phyloP scores from a whole-genome alignment of 495 filamentous ascomycete genomes.

The Xylaria palmicola region DNA sequence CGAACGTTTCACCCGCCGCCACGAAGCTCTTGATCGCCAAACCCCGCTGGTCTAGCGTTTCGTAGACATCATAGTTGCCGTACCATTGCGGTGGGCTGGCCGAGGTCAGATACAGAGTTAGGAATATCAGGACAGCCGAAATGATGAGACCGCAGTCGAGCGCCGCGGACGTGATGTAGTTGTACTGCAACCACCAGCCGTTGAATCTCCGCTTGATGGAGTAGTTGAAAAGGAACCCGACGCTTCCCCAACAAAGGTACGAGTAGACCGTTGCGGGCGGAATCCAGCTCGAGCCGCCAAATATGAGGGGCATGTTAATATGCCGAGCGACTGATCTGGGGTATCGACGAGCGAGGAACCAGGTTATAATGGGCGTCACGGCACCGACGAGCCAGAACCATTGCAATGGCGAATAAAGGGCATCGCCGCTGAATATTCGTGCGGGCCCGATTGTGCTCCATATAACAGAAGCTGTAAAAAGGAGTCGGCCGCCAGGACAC shows the following conservation, averaged over 20 bases:
- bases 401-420: constrained; percentile 62
- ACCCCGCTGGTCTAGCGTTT: constrained; percentile 38
- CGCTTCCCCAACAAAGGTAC: constrained; percentile 68
- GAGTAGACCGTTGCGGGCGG: constrained; percentile 66
- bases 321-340: constrained; percentile 56
- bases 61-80: constrained; percentile 53
- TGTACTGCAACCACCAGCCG: constrained; percentile 78
- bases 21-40: constrained; percentile 36
- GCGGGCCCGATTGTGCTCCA: constrained; percentile 54
- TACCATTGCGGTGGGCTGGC: constrained; percentile 62
- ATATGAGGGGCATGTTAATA: constrained; percentile 65
- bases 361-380: constrained; percentile 57
- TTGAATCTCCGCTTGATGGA: constrained; percentile 59
- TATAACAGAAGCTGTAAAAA: constrained; percentile 59
- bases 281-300: constrained; percentile 59
- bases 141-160: constrained; percentile 68
- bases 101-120: constrained; percentile 58
- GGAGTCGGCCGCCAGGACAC: constrained; percentile 63
- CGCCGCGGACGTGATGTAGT: constrained; percentile 69
- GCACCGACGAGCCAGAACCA: constrained; percentile 70
- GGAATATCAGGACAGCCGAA: constrained; percentile 68
- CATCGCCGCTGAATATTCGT: constrained; percentile 58
- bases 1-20: constrained; percentile 44
- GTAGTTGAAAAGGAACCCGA: constrained; percentile 67
- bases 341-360: constrained; percentile 60